Percentiles rank a stretch among this genome's conserved stretches.
These are phyloP conservation scores for Agaricus sinodeliciosus DNA, from an alignment of 768 basidiomycete species.

Conservation along the genomic window DNA sequence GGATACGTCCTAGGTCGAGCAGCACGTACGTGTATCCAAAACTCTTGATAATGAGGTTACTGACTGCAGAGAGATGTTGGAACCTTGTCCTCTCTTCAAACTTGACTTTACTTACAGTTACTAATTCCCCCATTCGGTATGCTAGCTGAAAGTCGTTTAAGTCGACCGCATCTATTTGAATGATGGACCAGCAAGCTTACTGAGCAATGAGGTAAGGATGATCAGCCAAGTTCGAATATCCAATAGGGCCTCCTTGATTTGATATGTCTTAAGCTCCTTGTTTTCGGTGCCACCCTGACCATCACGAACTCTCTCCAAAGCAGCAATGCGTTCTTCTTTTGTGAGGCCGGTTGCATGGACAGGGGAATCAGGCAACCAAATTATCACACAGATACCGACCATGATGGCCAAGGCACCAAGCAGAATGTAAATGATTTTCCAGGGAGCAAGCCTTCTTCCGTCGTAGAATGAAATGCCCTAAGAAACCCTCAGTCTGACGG, in stretches of 20 bases:
- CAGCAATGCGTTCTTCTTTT: constrained; percentile 54
- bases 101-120: constrained; percentile 39
- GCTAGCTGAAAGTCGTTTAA: constrained; percentile 35
- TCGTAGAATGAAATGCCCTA: constrained; percentile 53
- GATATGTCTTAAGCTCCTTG: constrained; percentile 51
- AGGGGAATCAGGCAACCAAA: constrained; percentile 63
- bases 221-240: constrained; percentile 61
- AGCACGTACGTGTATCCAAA: constrained; percentile 55
- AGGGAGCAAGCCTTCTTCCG: constrained; percentile 42
- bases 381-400: constrained; percentile 47
- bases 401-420: constrained; percentile 56
- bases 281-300: constrained; percentile 61
- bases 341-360: constrained; percentile 52
- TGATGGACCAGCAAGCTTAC: constrained; percentile 27
- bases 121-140: constrained; percentile 60
- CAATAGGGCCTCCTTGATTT: constrained; percentile 47
- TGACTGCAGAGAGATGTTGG: constrained; percentile 28
- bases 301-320: constrained; percentile 58
- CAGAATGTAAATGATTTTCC: constrained; percentile 56
- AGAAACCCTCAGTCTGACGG: background rate
- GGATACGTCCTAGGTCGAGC: background rate
- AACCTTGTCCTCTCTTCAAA: background rate
- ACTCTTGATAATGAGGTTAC: constrained; percentile 54
- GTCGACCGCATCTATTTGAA: constrained; percentile 5
- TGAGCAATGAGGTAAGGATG: constrained; percentile 49